Conservation (phyloP, 2,329 filamentous ascomycete species). For the Aureobasidium sp. region DNA sequence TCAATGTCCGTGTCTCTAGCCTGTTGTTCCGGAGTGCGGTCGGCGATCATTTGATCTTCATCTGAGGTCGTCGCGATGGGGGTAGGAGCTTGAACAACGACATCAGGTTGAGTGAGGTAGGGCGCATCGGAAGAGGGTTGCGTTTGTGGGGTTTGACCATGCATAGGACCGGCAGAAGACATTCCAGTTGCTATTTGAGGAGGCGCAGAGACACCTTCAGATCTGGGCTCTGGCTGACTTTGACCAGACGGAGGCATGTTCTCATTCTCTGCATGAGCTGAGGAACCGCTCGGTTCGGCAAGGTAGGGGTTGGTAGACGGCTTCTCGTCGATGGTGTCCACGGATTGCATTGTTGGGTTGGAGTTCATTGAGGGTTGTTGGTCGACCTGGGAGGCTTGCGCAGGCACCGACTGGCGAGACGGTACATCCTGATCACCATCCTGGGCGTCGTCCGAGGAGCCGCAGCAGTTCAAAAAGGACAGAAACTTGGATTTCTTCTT, state of each 20-base stretch:
- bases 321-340: conserved; percentile 42
- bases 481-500: conserved; percentile 39
- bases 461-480: conserved; percentile 60
- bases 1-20: conserved; percentile 50
- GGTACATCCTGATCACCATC: conserved; percentile 50
- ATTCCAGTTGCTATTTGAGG: conserved; percentile 15
- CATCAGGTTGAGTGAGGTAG: conserved; percentile 26
- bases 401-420: conserved; percentile 35
- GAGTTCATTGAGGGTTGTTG: conserved; percentile 47
- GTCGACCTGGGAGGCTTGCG: conserved; percentile 30
- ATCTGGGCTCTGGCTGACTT: background rate
- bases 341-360: conserved; percentile 47
- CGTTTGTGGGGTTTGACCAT: background rate
- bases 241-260: conserved; percentile 14
- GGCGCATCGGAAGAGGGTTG: conserved; percentile 17
- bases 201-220: background rate
- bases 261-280: conserved; percentile 18
- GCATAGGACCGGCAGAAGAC: conserved; percentile 4
- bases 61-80: conserved; percentile 34
- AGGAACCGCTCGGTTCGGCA: conserved; percentile 13
- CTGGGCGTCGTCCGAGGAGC: conserved; percentile 54
- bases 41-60: conserved; percentile 35
- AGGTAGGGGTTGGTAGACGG: conserved; percentile 15
- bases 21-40: conserved; percentile 44
- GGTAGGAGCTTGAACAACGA: conserved; percentile 41